Conservation (phyloP, 2,329 filamentous ascomycete genomes). For the Byssothecium circinans region DNA sequence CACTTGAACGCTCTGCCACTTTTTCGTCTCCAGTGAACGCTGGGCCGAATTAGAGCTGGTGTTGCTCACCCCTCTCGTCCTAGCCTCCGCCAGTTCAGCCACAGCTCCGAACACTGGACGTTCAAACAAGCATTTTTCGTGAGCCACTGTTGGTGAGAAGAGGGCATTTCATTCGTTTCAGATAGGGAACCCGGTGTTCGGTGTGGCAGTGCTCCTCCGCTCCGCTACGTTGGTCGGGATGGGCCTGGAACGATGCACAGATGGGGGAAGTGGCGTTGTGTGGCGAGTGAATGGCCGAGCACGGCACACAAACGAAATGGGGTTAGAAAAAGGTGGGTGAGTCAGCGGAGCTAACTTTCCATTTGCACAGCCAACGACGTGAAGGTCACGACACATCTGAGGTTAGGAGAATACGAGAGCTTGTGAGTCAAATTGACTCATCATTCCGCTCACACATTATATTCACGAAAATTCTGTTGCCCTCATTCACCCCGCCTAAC, state of each 20-base stretch:
- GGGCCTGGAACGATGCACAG: not conserved
- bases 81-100: not conserved
- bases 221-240: not conserved
- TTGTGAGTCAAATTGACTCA: no score
- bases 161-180: not conserved
- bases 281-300: no score
- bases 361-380: no score
- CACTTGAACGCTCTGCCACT: no score
- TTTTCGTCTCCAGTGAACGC: no score
- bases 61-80: no score
- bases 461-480: not conserved
- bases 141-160: not conserved
- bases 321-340: not conserved
- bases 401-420: no score
- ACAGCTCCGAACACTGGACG: not conserved
- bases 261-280: slow-evolving; percentile 1
- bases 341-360: not conserved
- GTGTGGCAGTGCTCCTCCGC: not conserved
- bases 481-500: not conserved
- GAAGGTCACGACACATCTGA: no score
- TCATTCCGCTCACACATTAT: no score
- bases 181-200: not conserved
- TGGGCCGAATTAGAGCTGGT: no score
- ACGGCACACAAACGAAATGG: not conserved
- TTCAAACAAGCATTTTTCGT: not conserved